phyloP scores from a whole-genome alignment of 1,139 yeast genomes.

The Yamadazyma spencermartinsiae region DNA sequence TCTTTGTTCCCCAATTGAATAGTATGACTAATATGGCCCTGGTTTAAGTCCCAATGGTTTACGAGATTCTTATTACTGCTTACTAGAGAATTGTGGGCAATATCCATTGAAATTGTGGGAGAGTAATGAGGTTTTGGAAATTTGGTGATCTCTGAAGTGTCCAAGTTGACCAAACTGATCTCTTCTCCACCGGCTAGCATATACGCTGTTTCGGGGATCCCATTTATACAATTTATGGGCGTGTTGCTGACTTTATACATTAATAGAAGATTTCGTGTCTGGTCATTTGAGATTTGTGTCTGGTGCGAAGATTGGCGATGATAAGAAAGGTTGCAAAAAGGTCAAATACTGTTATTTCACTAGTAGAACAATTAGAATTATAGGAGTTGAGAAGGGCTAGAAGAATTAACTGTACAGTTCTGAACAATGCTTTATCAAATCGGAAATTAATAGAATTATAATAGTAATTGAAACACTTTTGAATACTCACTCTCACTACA shows the following conservation, averaged over 20 bases:
- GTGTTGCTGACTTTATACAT: constrained; percentile 2
- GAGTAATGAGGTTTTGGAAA: constrained; percentile 9
- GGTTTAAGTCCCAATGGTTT: constrained; percentile 47
- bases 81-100: constrained; percentile 60
- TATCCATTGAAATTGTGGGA: constrained; percentile 8
- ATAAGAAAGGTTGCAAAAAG: too few species aligned
- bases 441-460: too few species aligned
- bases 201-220: constrained; percentile 7
- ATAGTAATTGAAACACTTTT: too few species aligned
- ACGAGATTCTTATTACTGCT: constrained; percentile 94
- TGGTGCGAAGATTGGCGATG: too few species aligned
- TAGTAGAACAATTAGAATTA: too few species aligned
- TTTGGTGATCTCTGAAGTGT: constrained; percentile 5
- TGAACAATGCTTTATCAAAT: too few species aligned
- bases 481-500: too few species aligned
- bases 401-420: too few species aligned
- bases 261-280: too few species aligned
- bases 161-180: constrained; percentile 14
- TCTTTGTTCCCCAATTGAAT: constrained; percentile 13
- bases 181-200: constrained; percentile 19
- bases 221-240: constrained; percentile 2
- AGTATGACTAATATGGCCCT: constrained; percentile 1
- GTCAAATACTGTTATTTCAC: too few species aligned
- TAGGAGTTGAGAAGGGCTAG: too few species aligned
- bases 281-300: too few species aligned